Conservation (phyloP, 2,329 filamentous ascomycete genomes). For the Coleophoma cylindrospora region DNA sequence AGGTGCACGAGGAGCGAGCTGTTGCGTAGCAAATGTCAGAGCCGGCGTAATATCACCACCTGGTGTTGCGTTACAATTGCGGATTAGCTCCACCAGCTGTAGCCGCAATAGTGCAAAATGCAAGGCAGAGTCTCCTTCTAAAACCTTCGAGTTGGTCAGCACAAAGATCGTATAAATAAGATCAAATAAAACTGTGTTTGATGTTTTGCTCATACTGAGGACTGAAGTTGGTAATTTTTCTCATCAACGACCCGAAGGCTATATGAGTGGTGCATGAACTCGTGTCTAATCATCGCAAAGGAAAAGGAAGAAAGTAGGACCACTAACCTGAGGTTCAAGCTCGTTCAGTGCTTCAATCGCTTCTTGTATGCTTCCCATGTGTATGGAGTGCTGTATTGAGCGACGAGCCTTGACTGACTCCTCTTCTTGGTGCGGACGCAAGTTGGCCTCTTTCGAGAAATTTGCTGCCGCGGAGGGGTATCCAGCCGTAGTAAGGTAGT, state of each 20-base stretch:
- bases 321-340: slow-evolving; percentile 80
- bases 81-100: slow-evolving; percentile 91
- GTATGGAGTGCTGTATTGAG: slow-evolving; percentile 78
- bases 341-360: slow-evolving; percentile 89
- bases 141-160: slow-evolving; percentile 53
- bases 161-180: not conserved
- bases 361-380: slow-evolving; percentile 76
- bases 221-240: slow-evolving; percentile 72
- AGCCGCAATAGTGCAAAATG: slow-evolving; percentile 88
- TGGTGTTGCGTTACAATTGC: slow-evolving; percentile 60
- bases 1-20: slow-evolving; percentile 82
- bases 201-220: slow-evolving; percentile 70
- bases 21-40: slow-evolving; percentile 79
- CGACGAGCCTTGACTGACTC: slow-evolving; percentile 73
- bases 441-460: slow-evolving; percentile 90
- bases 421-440: slow-evolving; percentile 67
- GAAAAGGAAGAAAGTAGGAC: slow-evolving; percentile 6
- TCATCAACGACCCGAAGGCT: slow-evolving; percentile 85
- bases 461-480: slow-evolving; percentile 90
- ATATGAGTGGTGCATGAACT: slow-evolving; percentile 99
- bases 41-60: slow-evolving; percentile 70
- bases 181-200: slow-evolving; percentile 7
- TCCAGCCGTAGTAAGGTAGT: slow-evolving; percentile 94
- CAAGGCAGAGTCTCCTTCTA: slow-evolving; percentile 76
- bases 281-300: slow-evolving; percentile 83